Conservation (phyloP, 164 flowering plant genomes). For the Chimonanthus praecox region DNA sequence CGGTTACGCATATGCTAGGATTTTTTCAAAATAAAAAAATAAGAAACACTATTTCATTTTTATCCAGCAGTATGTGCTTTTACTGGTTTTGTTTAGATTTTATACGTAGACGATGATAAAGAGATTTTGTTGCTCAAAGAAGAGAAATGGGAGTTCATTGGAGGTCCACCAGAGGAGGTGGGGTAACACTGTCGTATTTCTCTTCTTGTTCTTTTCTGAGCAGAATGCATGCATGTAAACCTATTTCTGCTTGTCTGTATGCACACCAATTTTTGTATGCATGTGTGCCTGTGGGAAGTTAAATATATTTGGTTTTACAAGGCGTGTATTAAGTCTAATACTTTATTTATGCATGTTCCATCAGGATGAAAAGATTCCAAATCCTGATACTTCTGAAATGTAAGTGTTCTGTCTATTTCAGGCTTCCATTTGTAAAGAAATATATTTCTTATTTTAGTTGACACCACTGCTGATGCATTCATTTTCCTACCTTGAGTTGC, state of each 20-base stretch:
- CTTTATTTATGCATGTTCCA: constrained; percentile 3
- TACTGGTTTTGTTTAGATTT: constrained; percentile 33
- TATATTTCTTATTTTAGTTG: neutral
- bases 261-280: too few species aligned
- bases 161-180: constrained; percentile 35
- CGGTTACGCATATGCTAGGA: neutral
- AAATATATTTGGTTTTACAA: too few species aligned
- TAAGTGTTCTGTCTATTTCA: constrained; percentile 26
- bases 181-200: constrained; percentile 7
- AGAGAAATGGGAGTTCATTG: constrained; percentile 48
- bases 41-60: too few species aligned
- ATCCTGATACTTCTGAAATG: constrained; percentile 49
- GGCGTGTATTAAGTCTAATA: neutral
- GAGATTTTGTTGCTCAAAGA: constrained; percentile 50
- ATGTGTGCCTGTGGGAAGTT: too few species aligned
- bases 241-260: too few species aligned
- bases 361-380: constrained; percentile 42
- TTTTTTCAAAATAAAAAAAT: too few species aligned
- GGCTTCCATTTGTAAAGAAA: neutral
- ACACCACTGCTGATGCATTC: too few species aligned
- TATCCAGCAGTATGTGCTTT: neutral
- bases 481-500: too few species aligned
- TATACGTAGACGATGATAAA: constrained; percentile 68
- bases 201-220: too few species aligned
- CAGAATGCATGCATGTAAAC: too few species aligned